phyloP scores from a whole-genome alignment of 2,329 filamentous ascomycete genomes.

The Fusarium nisikadoi region DNA sequence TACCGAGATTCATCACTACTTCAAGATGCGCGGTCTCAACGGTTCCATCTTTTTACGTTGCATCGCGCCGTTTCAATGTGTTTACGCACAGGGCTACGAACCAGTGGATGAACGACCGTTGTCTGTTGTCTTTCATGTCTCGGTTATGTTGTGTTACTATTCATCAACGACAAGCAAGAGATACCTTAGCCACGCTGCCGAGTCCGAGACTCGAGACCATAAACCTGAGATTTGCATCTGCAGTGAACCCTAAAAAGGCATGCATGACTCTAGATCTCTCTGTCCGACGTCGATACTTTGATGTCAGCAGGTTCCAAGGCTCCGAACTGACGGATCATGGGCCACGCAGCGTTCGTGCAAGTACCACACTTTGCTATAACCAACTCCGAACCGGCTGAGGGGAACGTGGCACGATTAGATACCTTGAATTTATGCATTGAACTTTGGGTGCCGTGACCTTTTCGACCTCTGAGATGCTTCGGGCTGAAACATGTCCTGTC shows the following conservation, averaged over 20 bases:
- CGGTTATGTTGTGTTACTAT: conserved; percentile 8
- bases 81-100: not conserved
- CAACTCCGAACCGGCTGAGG: not conserved
- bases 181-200: conserved; percentile 21
- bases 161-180: not conserved
- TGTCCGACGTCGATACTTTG: conserved; percentile 5
- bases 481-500: not conserved
- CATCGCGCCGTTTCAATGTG: conserved; percentile 6
- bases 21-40: not conserved
- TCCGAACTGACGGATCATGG: not conserved
- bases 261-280: conserved; percentile 12
- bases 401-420: conserved; percentile 5
- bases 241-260: conserved; percentile 22
- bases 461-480: not conserved
- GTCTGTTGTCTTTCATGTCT: conserved; percentile 13
- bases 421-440: not conserved
- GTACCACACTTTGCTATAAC: conserved; percentile 4
- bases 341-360: conserved; percentile 5
- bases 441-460: not conserved
- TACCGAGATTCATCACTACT: not conserved
- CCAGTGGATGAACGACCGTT: not conserved
- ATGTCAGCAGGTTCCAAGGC: not conserved
- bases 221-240: conserved; percentile 28
- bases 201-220: conserved; percentile 20
- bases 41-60: not conserved